Evolutionary conservation across 495 filamentous ascomycete species (phyloP), one percentile per base, ranked within the genome.

Genomic region (Daldinia bambusicola): DNA sequence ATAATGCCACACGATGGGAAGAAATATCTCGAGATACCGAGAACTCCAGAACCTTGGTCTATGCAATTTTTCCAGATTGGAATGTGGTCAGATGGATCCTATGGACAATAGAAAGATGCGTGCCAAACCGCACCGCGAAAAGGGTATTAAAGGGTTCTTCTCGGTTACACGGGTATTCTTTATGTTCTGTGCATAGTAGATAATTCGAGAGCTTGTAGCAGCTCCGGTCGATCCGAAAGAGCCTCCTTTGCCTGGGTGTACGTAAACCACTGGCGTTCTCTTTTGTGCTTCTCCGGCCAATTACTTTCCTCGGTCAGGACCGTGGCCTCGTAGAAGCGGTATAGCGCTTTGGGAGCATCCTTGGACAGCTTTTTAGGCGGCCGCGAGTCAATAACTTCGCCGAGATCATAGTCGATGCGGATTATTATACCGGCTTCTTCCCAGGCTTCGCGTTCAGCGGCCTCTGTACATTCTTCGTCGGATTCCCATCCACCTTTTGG

Each of bases 401-500:
- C 95, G 70, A 99, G 85, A 79, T 97, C 93, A 72, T 88, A 88
- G 63, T 87, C 87, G 75, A 98, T 89, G 34, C 85, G 90, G 78
- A 93, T 93, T 64, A 89, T 80, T 74, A 99, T 94, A 71, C 95
- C 95, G 56, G 93, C 95, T 82, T 99, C 95, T 82, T 99, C 95
- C 95, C 95, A 99, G 50, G 95, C 96, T 82, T 99, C 95, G 65
- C 95, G 84, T 61, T 82, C 82, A 37, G 85, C 86, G 43, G 85
- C 85, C 66, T 85, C 82, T 55, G 78, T 79, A 64, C 84, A 87
- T 66, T 84, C 85, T 81, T 99, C 95, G 81, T 99, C 95, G 16
- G 88, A 90, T 80, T 99, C 95, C 92, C 96, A 99, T 61, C 95
- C 95, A 72, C 95, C 95, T 79, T 99, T 99, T 60, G 95, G 95